Evolutionary conservation across 108 stramenopile species (phyloP).

Genomic region (Cyclotella cryptica): DNA sequence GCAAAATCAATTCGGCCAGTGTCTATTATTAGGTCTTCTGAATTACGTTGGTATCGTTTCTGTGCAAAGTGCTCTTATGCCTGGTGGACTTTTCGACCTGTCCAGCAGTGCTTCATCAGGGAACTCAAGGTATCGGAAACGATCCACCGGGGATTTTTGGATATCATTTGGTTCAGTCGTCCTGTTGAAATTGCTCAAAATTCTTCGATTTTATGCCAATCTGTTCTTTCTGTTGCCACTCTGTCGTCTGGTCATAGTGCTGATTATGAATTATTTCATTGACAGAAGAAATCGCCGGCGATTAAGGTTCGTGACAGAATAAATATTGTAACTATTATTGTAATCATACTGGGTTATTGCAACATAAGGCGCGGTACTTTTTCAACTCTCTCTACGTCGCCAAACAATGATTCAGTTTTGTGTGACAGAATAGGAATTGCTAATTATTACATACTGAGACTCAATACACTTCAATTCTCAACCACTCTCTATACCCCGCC

Average conservation of each 20-base stretch:
- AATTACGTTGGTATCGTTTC: constrained; percentile 82
- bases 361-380: too few relatives aligned
- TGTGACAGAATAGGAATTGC: not conserved
- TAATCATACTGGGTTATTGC: too few relatives aligned
- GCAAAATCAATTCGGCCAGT: constrained; percentile 65
- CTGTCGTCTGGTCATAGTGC: constrained; percentile 53
- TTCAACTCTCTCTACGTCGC: too few relatives aligned
- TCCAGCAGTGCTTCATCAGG: constrained; percentile 12
- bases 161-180: constrained; percentile 30
- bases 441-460: not conserved
- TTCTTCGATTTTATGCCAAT: constrained; percentile 73
- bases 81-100: constrained; percentile 64
- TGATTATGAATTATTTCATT: constrained; percentile 32
- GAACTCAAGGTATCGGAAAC: constrained; percentile 24
- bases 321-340: not conserved
- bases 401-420: too few relatives aligned
- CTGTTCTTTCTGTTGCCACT: constrained; percentile 69
- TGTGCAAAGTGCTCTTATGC: constrained; percentile 63
- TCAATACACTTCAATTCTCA: not conserved
- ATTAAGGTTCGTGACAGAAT: constrained; percentile 21
- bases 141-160: constrained; percentile 7
- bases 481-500: not conserved
- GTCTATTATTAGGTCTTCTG: constrained; percentile 63
- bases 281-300: constrained; percentile 41
- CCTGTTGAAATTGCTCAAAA: constrained; percentile 26